Evolutionary conservation across 805 yeast species (phyloP), one percentile per base, ranked within the genome.

Genomic region (Spathaspora sp.): DNA sequence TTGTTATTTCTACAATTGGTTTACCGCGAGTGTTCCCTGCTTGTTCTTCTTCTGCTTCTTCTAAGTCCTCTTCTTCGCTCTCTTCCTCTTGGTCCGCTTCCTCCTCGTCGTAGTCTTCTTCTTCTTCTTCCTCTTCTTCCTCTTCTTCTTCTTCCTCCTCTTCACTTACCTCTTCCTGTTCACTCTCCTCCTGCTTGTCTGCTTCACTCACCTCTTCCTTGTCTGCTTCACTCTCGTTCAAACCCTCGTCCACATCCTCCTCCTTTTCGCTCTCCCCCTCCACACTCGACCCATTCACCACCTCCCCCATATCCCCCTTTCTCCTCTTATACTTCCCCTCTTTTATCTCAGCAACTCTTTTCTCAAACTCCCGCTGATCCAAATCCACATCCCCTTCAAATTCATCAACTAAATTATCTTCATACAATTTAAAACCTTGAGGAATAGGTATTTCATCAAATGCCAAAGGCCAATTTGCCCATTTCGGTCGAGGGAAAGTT

Each of bases 391-490:
- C 48, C 17, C 49, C 48, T 7, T 50, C 28, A 11, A 45, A 49
- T 2, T 44, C 46, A 14, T 46, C 51, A 14, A 55, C 49, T 12
- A 52, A 46, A 40, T 46, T 31, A 50, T 60, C 66, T 16, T 47
- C 63, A 52, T 69, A 72, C 23, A 50, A 52, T 7, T 54, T 55
- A 8, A 59, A 45, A 2, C 59, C 55, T 3, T 52, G 52, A 0
- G 80, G 81, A 18, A 67, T 70, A 0, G 80, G 80, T 0, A 75
- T 73, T 5, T 56, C 52, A 1, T 60, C 57, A 2, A 45, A 9
- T 0, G 67, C 59, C 39, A 76, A 61, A 1, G 93, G 93, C 93
- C 93, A 87, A 3, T 75, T 60, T 0, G 80, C 61, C 85, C 88
- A 85, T 49, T 61, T 50, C 45, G 57, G 44, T 49, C 55, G 47